Evolutionary conservation across 2,329 filamentous ascomycete genomes (phyloP).

Genomic region (Fusarium chuoi): DNA sequence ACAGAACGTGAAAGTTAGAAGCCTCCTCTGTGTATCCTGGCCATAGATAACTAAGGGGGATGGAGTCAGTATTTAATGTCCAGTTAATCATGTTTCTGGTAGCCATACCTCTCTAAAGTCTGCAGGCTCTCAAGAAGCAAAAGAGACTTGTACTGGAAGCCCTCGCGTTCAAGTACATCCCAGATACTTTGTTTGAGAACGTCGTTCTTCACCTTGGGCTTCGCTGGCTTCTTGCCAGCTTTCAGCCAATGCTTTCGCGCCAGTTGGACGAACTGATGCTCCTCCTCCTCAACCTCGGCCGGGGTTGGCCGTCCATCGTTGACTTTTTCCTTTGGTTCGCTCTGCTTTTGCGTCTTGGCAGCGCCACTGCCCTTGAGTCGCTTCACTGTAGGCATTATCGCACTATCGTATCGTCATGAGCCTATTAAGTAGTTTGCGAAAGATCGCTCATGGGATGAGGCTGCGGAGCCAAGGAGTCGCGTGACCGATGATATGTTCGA

Average conservation of each 20-base stretch:
- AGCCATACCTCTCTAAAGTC: constrained; percentile 78
- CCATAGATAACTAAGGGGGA: constrained; percentile 80
- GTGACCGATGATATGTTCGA: constrained; percentile 18
- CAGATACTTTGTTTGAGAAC: constrained; percentile 89
- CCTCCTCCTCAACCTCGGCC: constrained; percentile 76
- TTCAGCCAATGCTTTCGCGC: constrained; percentile 89
- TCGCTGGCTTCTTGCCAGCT: constrained; percentile 66
- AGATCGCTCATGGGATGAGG: constrained; percentile 7
- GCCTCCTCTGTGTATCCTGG: constrained; percentile 89
- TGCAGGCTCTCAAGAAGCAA: constrained; percentile 90
- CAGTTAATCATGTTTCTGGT: neutral
- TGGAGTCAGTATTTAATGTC: constrained; percentile 43
- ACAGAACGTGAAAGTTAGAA: constrained; percentile 89
- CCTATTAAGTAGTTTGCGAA: constrained; percentile 9
- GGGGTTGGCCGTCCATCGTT: constrained; percentile 61
- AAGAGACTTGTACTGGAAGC: constrained; percentile 81
- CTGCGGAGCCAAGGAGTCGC: constrained; percentile 18
- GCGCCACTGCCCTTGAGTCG: constrained; percentile 65
- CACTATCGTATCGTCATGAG: constrained; percentile 39
- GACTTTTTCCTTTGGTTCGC: constrained; percentile 53
- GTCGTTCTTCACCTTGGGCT: constrained; percentile 81
- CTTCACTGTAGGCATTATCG: constrained; percentile 68
- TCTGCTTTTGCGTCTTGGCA: constrained; percentile 50
- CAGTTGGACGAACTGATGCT: constrained; percentile 77
- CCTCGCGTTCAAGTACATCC: constrained; percentile 84